Evolutionary conservation across 208 protist genomes (phyloP).

Genomic region (Leishmania turanica): DNA sequence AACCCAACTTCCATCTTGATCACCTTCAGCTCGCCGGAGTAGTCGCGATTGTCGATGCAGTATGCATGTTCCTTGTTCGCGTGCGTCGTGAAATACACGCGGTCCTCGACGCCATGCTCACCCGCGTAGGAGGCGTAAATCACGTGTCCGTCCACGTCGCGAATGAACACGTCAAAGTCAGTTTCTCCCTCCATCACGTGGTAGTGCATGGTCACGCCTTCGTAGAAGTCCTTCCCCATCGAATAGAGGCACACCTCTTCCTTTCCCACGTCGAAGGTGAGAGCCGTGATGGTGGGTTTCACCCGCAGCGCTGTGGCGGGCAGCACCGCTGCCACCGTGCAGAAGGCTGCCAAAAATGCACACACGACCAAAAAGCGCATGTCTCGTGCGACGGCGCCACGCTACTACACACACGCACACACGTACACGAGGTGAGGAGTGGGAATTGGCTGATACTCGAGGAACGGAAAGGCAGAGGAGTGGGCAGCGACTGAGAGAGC

Average conservation of each 20-base stretch:
- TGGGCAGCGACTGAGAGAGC: neutral
- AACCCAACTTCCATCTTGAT: constrained; percentile 77
- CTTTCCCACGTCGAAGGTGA: constrained; percentile 65
- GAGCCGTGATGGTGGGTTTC: constrained; percentile 46
- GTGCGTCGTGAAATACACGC: constrained; percentile 82
- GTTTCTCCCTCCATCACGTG: constrained; percentile 59
- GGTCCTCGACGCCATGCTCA: constrained; percentile 70
- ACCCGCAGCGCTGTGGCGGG: constrained; percentile 43
- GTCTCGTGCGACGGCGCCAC: neutral
- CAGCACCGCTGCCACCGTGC: neutral
- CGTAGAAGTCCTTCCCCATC: constrained; percentile 51
- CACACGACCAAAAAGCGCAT: constrained; percentile 9
- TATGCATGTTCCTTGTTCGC: constrained; percentile 65
- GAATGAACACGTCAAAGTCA: constrained; percentile 81
- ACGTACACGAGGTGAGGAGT: neutral
- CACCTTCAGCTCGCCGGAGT: constrained; percentile 51
- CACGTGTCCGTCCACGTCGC: constrained; percentile 53
- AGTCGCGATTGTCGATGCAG: constrained; percentile 79
- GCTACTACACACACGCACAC: neutral
- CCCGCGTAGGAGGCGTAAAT: constrained; percentile 78
- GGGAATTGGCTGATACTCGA: neutral
- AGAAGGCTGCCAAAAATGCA: constrained; percentile 12
- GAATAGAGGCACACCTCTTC: constrained; percentile 83
- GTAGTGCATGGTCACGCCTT: constrained; percentile 78
- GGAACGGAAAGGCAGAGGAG: neutral